Conservation (phyloP, 192 early-diverging fungal genomes). For the Coemansia aciculifera region DNA sequence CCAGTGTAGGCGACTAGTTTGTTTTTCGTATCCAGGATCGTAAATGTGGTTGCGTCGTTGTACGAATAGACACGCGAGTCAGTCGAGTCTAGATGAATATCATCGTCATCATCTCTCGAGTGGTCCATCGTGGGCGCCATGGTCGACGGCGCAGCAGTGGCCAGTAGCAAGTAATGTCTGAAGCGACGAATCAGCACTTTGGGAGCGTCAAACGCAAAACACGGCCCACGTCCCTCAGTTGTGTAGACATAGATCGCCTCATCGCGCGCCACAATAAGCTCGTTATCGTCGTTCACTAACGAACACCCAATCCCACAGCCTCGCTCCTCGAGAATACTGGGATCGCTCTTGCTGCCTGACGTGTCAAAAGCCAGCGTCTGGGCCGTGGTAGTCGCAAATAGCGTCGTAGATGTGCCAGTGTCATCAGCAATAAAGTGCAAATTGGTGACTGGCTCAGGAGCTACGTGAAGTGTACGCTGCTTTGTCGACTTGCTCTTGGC, state of each 20-base stretch:
- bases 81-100: constrained; percentile 59
- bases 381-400: constrained; percentile 39
- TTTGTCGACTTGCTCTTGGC: constrained; percentile 75
- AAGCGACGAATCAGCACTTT: constrained; percentile 37
- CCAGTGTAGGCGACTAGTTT: constrained; percentile 90
- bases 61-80: constrained; percentile 46
- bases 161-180: constrained; percentile 39
- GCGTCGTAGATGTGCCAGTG: constrained; percentile 22
- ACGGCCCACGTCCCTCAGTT: constrained; percentile 86
- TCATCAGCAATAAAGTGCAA: constrained; percentile 31
- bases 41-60: constrained; percentile 53
- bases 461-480: constrained; percentile 79
- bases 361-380: constrained; percentile 52
- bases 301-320: constrained; percentile 76
- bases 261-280: constrained; percentile 83
- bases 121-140: constrained; percentile 21
- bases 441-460: constrained; percentile 84
- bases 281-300: constrained; percentile 70
- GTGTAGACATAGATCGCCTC: constrained; percentile 93
- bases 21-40: constrained; percentile 86
- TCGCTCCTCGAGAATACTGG: constrained; percentile 73
- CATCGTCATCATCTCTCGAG: constrained; percentile 53
- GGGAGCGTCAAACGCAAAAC: constrained; percentile 82
- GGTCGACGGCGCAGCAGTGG: constrained; percentile 32
- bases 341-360: constrained; percentile 28